Conservation (phyloP, 768 basidiomycete species). For the Russula brevipes region DNA sequence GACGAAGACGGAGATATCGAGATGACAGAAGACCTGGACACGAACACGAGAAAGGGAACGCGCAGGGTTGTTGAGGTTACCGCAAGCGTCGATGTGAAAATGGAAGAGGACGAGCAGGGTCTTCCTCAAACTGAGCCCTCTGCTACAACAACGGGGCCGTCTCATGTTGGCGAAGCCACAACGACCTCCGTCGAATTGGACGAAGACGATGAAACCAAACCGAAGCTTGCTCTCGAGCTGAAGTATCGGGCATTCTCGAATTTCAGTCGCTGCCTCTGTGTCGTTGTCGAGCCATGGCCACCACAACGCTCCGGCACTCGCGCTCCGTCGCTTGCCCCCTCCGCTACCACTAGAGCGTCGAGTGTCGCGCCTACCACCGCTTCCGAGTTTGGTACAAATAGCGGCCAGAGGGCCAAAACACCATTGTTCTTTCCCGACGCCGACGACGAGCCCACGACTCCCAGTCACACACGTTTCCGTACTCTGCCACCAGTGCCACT, state of each 20-base stretch:
- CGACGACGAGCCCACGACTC: constrained; percentile 41
- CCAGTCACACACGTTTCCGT: constrained; percentile 30
- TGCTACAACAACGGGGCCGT: not conserved
- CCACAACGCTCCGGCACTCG: constrained; percentile 39
- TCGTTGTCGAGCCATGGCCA: constrained; percentile 82
- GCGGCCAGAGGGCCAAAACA: constrained; percentile 42
- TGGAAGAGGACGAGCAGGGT: constrained; percentile 8
- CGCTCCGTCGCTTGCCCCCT: constrained; percentile 33
- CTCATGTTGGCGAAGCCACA: constrained; percentile 25
- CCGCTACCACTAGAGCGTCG: constrained; percentile 30
- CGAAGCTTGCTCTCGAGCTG: constrained; percentile 61
- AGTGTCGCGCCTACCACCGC: constrained; percentile 35
- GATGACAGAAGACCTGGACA: not conserved
- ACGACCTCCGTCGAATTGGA: constrained; percentile 41
- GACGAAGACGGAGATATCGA: constrained; percentile 2
- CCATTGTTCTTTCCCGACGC: constrained; percentile 75
- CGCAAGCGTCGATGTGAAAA: constrained; percentile 1
- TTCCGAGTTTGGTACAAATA: constrained; percentile 27
- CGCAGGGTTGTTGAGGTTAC: not conserved
- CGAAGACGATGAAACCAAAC: constrained; percentile 65
- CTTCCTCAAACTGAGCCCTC: not conserved
- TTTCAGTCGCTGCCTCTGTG: constrained; percentile 66
- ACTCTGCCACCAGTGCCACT: constrained; percentile 40
- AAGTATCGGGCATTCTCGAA: constrained; percentile 68
- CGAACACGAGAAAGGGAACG: not conserved